Evolutionary conservation across 2,329 filamentous ascomycete species (phyloP), one percentile per base, ranked within the genome.

Genomic region (Xylaria digitata): DNA sequence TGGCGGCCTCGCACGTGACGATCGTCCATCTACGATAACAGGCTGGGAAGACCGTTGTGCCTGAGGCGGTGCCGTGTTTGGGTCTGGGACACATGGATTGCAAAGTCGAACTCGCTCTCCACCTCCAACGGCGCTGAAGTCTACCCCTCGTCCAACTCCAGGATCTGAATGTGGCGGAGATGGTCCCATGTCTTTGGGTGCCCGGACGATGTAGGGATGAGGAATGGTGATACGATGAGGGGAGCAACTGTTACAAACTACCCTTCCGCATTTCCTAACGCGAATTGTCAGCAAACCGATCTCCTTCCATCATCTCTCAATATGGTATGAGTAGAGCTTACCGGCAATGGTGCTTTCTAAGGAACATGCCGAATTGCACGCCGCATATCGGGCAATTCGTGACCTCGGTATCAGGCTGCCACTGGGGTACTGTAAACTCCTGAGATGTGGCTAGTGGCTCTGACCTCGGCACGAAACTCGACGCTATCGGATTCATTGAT

Each of bases 141-240:
- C 82, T 74, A 81, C 80, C 67, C 80, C 74, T 52, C 80, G 72
- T 68, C 84, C 75, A 61, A 79, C 74, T 68, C 83, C 78, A 68
- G 79, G 77, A 71, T 82, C 74, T 75, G 71, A 80, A 73, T 67
- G 80, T 71, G 68, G 50, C 11, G 66, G 78, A 11, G 72, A 69
- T 40, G 74, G 68, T 4, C 70, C 70, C 3, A 74, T 73, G 49
- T 78, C 74, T 6, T 81, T 84, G 0, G 92, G 91, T 2, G 92
- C 92, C 54, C 91, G 90, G 30, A 97, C 94, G 71, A 98, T 97
- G 78, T 93, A 98, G 76, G 96, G 92, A 71, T 94, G 88, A 0
- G 95, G 95, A 70, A 98, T 97, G 3, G 92, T 97, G 76, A 98
- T 98, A 68, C 94, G 89, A 79, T 98, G 95, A 3, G 95, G 95